Evolutionary conservation across 352 stramenopile species (phyloP), one percentile per base, ranked within the genome.

Genomic region (Pythium brachiatum): DNA sequence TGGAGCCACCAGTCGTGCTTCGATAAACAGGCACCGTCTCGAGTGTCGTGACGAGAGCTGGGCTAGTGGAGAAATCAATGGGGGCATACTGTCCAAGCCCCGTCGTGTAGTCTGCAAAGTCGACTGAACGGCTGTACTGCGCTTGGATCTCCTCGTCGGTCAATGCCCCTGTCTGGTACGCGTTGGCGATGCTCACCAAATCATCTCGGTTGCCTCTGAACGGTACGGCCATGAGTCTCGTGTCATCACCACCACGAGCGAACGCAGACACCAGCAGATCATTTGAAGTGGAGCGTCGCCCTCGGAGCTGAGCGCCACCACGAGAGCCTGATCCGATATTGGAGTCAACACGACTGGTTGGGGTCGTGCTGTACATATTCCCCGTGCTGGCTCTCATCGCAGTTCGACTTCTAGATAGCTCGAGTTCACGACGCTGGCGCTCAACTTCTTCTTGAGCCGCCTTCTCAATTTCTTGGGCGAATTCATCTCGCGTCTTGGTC

Each of bases 21-120:
- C 78, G 76, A 69, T 82, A 82, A 15, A 75, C 57, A 38, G 72
- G 72, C 29, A 62, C 56, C 13, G 58, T 65, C 4, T 83, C 68
- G 18, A 85, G 44, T 11, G 62, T 48, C 11, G 66, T 70, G 48
- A 87, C 58, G 7, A 75, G 61, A 31, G 71, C 63, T 11, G 75
- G 75, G 21, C 71, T 79, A 2, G 53, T 57, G 3, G 73, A 69
- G 57, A 71, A 72, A 4, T 55, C 68, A 4, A 75, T 57, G 0
- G 64, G 61, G 0, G 57, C 74, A 54, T 73, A 86, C 15, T 65
- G 55, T 13, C 64, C 56, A 31, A 84, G 59, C n/a, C 74, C 70
- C 2, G 44, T 53, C 50, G 61, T 68, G 38, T 73, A 64, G 26
- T 81, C 76, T 44, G 73, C 46, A 1, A 81, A 68, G 27, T 78